phyloP scores from a whole-genome alignment of 2,329 filamentous ascomycete genomes.

The Fusarium temperatum region DNA sequence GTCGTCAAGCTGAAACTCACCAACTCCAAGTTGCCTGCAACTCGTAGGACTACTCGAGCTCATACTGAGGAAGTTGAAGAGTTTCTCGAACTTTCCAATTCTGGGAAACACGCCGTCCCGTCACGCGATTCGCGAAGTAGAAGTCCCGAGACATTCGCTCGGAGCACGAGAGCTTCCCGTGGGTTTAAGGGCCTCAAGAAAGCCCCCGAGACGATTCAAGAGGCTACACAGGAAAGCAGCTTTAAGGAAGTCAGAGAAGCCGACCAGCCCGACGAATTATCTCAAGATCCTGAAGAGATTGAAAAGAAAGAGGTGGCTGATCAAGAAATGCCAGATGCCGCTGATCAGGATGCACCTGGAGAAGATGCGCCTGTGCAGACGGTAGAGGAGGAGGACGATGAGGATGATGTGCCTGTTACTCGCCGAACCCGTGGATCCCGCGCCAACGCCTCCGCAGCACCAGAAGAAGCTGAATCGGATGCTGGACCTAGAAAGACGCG shows the following conservation, averaged over 20 bases:
- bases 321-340: slow-evolving; percentile 43
- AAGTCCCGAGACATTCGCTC: slow-evolving; percentile 62
- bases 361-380: slow-evolving; percentile 44
- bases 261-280: slow-evolving; percentile 52
- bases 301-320: slow-evolving; percentile 45
- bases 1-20: slow-evolving; percentile 59
- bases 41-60: slow-evolving; percentile 61
- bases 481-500: slow-evolving; percentile 49
- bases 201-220: slow-evolving; percentile 58
- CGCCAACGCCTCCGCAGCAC: slow-evolving; percentile 41
- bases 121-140: slow-evolving; percentile 62
- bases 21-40: slow-evolving; percentile 46
- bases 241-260: slow-evolving; percentile 47
- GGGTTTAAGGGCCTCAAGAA: slow-evolving; percentile 61
- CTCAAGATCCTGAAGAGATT: slow-evolving; percentile 43
- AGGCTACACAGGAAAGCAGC: slow-evolving; percentile 63
- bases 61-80: slow-evolving; percentile 64
- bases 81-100: slow-evolving; percentile 67
- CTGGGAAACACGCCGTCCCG: slow-evolving; percentile 64
- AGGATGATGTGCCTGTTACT: slow-evolving; percentile 59
- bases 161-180: slow-evolving; percentile 57
- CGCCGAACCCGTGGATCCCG: slow-evolving; percentile 56
- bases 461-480: slow-evolving; percentile 45
- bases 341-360: slow-evolving; percentile 43
- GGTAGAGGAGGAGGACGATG: slow-evolving; percentile 53